Percentiles rank a stretch among this genome's conserved stretches.
phyloP scores from a whole-genome alignment of 805 yeast species.

The Ogataea philodendri region DNA sequence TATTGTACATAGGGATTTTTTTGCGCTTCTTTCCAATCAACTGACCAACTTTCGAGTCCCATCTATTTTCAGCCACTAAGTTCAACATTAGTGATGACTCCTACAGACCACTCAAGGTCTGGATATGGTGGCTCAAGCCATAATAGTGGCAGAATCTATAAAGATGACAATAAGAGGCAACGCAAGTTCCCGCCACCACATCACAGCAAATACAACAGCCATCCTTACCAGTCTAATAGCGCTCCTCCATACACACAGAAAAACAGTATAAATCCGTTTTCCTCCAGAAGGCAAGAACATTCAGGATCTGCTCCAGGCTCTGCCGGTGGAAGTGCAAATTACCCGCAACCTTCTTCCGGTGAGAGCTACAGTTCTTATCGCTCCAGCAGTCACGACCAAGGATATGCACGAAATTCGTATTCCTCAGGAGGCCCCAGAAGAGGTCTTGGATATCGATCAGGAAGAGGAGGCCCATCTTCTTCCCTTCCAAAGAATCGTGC shows the following conservation, averaged over 20 bases:
- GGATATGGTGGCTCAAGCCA: slow-evolving; percentile 15
- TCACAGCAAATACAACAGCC: slow-evolving; percentile 13
- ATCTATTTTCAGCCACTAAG: too few relatives aligned
- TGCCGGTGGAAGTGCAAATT: slow-evolving; percentile 4
- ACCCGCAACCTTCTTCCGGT: slow-evolving; percentile 5
- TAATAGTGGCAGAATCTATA: slow-evolving; percentile 21
- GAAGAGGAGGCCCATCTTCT: slow-evolving; percentile 15
- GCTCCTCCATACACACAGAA: slow-evolving; percentile 24
- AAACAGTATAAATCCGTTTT: slow-evolving; percentile 29
- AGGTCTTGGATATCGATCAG: slow-evolving; percentile 19
- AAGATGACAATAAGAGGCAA: slow-evolving; percentile 28
- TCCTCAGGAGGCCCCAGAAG: slow-evolving; percentile 17
- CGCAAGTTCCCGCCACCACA: slow-evolving; percentile 24
- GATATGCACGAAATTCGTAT: slow-evolving; percentile 15
- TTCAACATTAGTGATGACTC: slow-evolving; percentile 12
- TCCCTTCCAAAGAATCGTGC: slow-evolving; percentile 10
- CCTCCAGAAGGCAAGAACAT: slow-evolving; percentile 29
- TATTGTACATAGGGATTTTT: slow-evolving; percentile 2
- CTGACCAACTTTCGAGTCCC: too few relatives aligned
- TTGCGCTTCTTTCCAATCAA: too few relatives aligned
- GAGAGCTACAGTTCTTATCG: slow-evolving; percentile 18
- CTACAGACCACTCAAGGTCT: slow-evolving; percentile 22
- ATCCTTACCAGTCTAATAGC: slow-evolving; percentile 14
- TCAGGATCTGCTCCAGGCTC: slow-evolving; percentile 12
- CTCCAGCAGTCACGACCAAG: slow-evolving; percentile 14